A percentile compares a stretch with the other conserved stretches of the same genome.
These are phyloP conservation scores for Flaveria ramosissima DNA, from an alignment of 129 eudicot species.

Conservation along the genomic window DNA sequence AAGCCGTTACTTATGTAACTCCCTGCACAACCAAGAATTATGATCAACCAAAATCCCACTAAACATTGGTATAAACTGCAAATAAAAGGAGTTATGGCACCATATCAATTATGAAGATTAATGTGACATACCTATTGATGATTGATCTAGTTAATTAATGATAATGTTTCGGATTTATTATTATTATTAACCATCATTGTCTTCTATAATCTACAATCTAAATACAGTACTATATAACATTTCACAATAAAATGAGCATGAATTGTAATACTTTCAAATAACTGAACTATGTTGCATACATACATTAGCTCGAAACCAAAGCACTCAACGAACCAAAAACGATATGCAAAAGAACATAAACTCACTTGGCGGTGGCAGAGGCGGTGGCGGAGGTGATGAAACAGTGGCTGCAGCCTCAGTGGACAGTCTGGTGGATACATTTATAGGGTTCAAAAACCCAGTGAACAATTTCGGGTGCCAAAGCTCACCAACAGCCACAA, in stretches of 20 bases:
- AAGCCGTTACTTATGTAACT: constrained; percentile 87
- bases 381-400: constrained; percentile 29
- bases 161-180: neutral
- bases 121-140: neutral
- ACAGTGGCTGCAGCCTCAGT: constrained; percentile 30
- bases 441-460: constrained; percentile 31
- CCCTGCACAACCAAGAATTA: constrained; percentile 55
- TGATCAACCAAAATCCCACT: constrained; percentile 4
- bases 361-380: constrained; percentile 80
- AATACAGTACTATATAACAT: neutral
- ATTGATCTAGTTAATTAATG: neutral
- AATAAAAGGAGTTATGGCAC: neutral
- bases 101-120: neutral
- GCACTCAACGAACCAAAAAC: neutral
- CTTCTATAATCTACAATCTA: constrained; percentile 5
- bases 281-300: neutral
- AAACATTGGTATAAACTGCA: constrained; percentile 1
- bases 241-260: neutral
- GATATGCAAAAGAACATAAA: neutral
- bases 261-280: neutral
- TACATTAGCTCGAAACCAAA: neutral
- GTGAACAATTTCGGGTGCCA: constrained; percentile 70
- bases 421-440: constrained; percentile 36
- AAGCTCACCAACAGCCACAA: constrained; percentile 70
- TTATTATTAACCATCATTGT: neutral